Evolutionary conservation across 352 stramenopile species (phyloP), one percentile per base, ranked within the genome.

Genomic region (Globisporangium spiculum): DNA sequence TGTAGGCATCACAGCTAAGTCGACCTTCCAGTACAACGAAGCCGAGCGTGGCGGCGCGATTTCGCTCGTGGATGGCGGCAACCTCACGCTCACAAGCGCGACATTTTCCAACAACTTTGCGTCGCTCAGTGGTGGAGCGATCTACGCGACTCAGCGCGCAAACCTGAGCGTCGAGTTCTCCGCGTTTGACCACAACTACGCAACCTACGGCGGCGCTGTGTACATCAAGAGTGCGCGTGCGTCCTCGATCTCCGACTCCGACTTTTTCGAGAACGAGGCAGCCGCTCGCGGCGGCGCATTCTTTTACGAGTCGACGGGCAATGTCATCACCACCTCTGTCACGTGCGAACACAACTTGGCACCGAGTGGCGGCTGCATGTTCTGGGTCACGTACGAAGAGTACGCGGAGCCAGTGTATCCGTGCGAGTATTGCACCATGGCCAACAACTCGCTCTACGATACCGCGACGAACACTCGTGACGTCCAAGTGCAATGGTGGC

Each of bases 401-500:
- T 27, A 22, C 7, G 36, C 63, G 4, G 46, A 52, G 3, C 63
- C 72, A 1, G 41, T 78, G 1, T 66, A 81, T 20, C 79, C 80
- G 10, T 92, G 81, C 27, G 64, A 20, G 0, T 48, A 63, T 9
- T 90, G 81, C 27, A 58, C 14, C 0, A 79, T 90, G 68, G 27
- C 60, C 26, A 73, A 75, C 34, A 92, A 92, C 64, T 50, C 68
- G 22, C 44, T 84, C 1, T 92, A 92, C 57, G 66, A 88, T 30
- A 73, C 79, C 16, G 75, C 83, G 41, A 92, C 83, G 5, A 92
- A 92, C 66, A 87, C 83, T 1, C 69, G 80, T 8, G 68, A 79
- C 14, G 80, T 90, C 4, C 65, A 77, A 8, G 70, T 85, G 5
- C 67, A 84, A 60, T 92, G 83, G 83, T 92, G 83, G 83, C 83